Evolutionary conservation across 1,139 yeast species (phyloP), one percentile per base, ranked within the genome.

Genomic region (Pichia sp.): DNA sequence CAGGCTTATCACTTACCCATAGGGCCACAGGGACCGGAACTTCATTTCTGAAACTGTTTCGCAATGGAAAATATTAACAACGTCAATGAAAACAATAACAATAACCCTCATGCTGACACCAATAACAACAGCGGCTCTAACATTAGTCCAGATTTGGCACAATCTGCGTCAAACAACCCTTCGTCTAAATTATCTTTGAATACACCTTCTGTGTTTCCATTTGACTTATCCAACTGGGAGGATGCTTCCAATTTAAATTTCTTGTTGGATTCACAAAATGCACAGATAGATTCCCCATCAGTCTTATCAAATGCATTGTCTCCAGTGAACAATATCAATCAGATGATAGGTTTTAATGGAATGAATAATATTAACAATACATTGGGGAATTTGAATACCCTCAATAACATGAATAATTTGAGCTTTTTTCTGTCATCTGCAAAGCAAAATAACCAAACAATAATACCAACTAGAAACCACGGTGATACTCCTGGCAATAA

Each of bases 181-280:
- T 6, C 18, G 3, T 16, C 36, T 18, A 38, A 32, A 31, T 19
- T 29, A 27, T n/a, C 29, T 14, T n/a, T 25, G 16, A 35, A 25
- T 25, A 35, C 41, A 13, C 41, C 45, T 9, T 16, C 41, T 5
- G 33, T 36, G 6, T 53, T 54, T 37, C 51, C 52, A 6, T 57
- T 55, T 43, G 60, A 56, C 26, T 47, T 53, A 29, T 20, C 55
- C 14, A 45, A 49, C 30, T 56, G 60, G 59, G 52, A 47, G n/a
- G 60, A 55, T 16, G 33, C 50, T 9, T 47, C 51, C 4, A 60
- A 58, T 29, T 49, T 59, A 37, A 51, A 50, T 31, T 56, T 55
- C 32, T 42, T 56, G 8, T 27, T 43, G 9, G 60, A 56, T 35
- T 14, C 50, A 6, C 40, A 41, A 9, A 38, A 47, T 11, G 18